These are phyloP conservation scores for Phoma sp. DNA, from an alignment of 2,329 filamentous ascomycete genomes.

Conservation along the genomic window DNA sequence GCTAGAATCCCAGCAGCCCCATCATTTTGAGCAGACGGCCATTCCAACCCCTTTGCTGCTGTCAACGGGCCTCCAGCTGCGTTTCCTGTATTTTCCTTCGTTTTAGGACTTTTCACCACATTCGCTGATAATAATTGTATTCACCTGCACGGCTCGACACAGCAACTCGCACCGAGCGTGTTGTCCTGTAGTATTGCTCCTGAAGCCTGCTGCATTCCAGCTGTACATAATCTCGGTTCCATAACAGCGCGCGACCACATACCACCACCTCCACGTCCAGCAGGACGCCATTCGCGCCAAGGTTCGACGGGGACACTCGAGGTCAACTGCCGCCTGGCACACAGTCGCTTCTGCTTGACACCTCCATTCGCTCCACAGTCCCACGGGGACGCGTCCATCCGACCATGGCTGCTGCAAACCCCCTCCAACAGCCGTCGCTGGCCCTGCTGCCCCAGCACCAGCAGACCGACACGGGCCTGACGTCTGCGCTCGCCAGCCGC, in stretches of 20 bases:
- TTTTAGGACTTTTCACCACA: constrained; percentile 36
- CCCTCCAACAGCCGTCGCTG: constrained; percentile 75
- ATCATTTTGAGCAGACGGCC: constrained; percentile 25
- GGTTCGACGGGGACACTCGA: too few species aligned
- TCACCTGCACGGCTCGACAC: constrained; percentile 11
- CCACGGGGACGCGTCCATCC: constrained; percentile 48
- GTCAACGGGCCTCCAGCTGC: constrained; percentile 26
- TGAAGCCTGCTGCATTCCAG: constrained; percentile 36
- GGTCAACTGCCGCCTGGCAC: constrained; percentile 4
- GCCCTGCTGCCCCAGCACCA: constrained; percentile 85
- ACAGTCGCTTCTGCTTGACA: constrained; percentile 27
- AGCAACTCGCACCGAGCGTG: constrained; percentile 18
- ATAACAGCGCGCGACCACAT: constrained; percentile 19
- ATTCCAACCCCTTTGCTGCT: constrained; percentile 31
- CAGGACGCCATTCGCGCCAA: constrained; percentile 7
- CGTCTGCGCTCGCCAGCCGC: constrained; percentile 82
- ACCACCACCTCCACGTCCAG: constrained; percentile 10
- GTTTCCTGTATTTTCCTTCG: constrained; percentile 37
- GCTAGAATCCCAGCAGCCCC: constrained; percentile 28
- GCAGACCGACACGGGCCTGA: constrained; percentile 79
- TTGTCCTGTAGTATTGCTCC: constrained; percentile 24
- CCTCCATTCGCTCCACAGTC: constrained; percentile 43
- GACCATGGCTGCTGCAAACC: constrained; percentile 67
- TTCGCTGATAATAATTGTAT: constrained; percentile 41
- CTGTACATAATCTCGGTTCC: constrained; percentile 4